Conservation (phyloP, 2,329 filamentous ascomycete genomes). For the Exophiala viscosa region DNA sequence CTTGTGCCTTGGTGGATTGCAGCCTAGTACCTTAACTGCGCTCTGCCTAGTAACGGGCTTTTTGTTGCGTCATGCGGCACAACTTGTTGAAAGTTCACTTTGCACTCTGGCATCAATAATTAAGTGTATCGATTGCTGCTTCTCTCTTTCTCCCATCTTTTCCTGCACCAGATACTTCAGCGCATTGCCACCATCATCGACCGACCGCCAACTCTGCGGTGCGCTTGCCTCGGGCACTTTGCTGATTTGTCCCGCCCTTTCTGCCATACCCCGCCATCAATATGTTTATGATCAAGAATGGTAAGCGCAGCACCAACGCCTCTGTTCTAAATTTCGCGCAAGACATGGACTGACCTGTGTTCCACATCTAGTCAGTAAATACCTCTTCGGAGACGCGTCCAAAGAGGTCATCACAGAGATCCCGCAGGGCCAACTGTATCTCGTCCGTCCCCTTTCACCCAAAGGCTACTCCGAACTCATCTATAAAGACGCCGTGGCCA, state of each 20-base stretch:
- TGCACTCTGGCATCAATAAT: neutral
- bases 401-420: slow-evolving; percentile 95
- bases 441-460: slow-evolving; percentile 88
- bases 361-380: slow-evolving; percentile 68
- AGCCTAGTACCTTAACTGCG: too few relatives aligned
- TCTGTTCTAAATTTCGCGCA: slow-evolving; percentile 16
- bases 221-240: neutral
- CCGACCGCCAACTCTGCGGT: neutral
- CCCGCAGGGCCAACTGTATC: slow-evolving; percentile 91
- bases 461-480: slow-evolving; percentile 99
- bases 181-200: neutral
- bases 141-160: too few relatives aligned
- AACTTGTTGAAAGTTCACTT: neutral
- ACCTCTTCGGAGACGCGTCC: slow-evolving; percentile 81
- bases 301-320: slow-evolving; percentile 38
- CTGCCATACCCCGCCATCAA: slow-evolving; percentile 16
- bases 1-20: too few relatives aligned
- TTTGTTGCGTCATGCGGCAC: slow-evolving; percentile 15
- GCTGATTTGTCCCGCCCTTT: neutral
- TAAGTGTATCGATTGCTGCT: neutral
- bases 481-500: slow-evolving; percentile 93
- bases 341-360: slow-evolving; percentile 8
- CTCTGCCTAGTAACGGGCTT: neutral
- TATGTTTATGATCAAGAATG: slow-evolving; percentile 58
- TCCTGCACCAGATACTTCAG: neutral